These are phyloP conservation scores for Pestalotiopsis fici DNA, from an alignment of 2,329 filamentous ascomycete genomes.

Conservation along the genomic window DNA sequence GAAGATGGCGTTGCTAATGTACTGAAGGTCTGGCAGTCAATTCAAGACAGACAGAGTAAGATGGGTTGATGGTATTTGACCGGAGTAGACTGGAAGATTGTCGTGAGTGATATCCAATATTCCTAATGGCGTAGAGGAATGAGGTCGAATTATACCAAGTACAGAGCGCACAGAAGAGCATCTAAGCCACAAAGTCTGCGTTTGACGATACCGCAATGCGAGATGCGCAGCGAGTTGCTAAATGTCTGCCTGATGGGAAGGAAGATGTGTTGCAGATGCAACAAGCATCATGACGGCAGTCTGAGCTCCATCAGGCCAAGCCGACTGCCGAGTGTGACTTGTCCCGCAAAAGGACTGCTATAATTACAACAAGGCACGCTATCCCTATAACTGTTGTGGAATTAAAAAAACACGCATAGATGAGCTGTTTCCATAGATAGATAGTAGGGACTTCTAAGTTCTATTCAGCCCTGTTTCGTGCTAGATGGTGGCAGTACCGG, in stretches of 20 bases:
- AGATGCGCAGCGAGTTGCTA: background rate
- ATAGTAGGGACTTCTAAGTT: background rate
- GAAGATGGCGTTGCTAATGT: background rate
- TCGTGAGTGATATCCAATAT: background rate
- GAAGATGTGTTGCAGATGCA: background rate
- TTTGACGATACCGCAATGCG: background rate
- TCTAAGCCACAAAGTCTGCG: background rate
- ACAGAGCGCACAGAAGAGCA: background rate
- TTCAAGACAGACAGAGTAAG: background rate
- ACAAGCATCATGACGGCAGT: background rate
- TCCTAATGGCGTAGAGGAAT: background rate
- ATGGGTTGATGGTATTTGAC: background rate
- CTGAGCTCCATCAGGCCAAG: background rate
- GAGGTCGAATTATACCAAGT: background rate
- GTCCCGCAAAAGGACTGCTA: background rate
- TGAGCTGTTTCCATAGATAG: background rate
- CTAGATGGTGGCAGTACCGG: background rate
- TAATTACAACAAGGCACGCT: background rate
- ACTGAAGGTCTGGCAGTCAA: background rate
- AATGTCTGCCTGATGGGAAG: background rate
- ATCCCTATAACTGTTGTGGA: background rate
- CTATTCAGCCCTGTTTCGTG: background rate
- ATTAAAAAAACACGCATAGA: background rate
- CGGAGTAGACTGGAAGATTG: background rate
- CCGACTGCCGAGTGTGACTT: background rate